Conservation (phyloP, 495 filamentous ascomycete species). For the Astrothelium macrocarpum region DNA sequence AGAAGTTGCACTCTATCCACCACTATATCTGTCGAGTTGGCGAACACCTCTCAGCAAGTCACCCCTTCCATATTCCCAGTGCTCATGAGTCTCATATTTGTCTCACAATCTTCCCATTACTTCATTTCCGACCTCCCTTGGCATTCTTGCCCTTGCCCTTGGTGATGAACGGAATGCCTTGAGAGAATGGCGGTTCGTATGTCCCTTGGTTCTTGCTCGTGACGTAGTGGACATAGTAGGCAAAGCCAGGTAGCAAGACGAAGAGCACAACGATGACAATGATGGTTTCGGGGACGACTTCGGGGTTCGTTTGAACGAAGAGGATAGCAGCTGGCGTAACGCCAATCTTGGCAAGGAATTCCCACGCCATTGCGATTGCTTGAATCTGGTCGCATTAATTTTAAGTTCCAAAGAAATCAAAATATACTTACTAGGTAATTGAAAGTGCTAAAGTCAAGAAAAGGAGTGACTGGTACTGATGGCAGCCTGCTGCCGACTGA, state of each 20-base stretch:
- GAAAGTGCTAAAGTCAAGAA: background rate
- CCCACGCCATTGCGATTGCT: background rate
- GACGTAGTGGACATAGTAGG: slow-evolving; percentile 4
- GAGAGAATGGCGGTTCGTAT: background rate
- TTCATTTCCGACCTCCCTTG: background rate
- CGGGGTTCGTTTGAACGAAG: slow-evolving; percentile 1
- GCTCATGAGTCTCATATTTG: background rate
- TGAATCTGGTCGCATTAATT: background rate
- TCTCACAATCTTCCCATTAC: background rate
- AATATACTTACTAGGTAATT: no score
- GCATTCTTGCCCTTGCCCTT: slow-evolving; percentile 5
- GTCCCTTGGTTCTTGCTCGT: slow-evolving; percentile 6
- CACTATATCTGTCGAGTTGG: background rate
- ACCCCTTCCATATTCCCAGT: no score
- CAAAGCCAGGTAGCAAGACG: background rate
- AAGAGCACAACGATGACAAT: slow-evolving; percentile 3
- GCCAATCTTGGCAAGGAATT: slow-evolving; percentile 2
- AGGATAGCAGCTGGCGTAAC: slow-evolving; percentile 5
- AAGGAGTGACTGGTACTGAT: background rate
- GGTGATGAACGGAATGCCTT: slow-evolving; percentile 6
- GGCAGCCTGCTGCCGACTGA: slow-evolving; percentile 2
- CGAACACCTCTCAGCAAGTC: background rate
- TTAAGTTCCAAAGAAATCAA: no score
- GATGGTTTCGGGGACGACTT: slow-evolving; percentile 1
- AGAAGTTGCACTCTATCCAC: background rate